Conservation (phyloP, 2,329 filamentous ascomycete species). For the Xenoacremonium recifei region DNA sequence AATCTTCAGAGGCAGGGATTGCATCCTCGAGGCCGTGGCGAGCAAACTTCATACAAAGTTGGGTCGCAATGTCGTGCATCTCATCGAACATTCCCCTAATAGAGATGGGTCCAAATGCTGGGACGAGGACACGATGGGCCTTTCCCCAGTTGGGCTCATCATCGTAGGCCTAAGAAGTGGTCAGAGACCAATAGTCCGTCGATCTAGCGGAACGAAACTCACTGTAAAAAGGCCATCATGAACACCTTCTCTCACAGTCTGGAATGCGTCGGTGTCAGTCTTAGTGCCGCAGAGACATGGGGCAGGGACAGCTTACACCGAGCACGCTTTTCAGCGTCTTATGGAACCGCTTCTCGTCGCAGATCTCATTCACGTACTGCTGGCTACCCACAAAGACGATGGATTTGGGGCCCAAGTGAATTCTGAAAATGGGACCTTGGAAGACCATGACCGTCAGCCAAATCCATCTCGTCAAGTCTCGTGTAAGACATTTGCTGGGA, state of each 20-base stretch:
- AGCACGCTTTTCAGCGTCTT: conserved; percentile 55
- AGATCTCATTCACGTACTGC: conserved; percentile 60
- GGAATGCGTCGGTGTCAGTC: conserved; percentile 34
- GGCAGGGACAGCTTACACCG: conserved; percentile 28
- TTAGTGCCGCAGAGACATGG: background rate
- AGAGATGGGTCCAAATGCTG: conserved; percentile 67
- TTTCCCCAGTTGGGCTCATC: conserved; percentile 64
- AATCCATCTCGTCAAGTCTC: too few relatives aligned
- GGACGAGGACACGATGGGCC: conserved; percentile 64
- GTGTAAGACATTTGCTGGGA: background rate
- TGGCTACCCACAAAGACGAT: conserved; percentile 50
- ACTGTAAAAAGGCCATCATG: conserved; percentile 68
- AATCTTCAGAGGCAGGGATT: conserved; percentile 64
- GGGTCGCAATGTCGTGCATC: conserved; percentile 66
- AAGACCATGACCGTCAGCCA: too few relatives aligned
- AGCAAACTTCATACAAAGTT: conserved; percentile 68
- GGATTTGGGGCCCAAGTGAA: conserved; percentile 14
- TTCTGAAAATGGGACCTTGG: conserved; percentile 20
- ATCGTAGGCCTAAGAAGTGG: conserved; percentile 33
- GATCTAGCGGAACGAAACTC: conserved; percentile 9
- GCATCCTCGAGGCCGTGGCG: conserved; percentile 56
- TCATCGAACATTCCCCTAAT: conserved; percentile 69
- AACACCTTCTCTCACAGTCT: conserved; percentile 53
- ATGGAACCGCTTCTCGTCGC: conserved; percentile 63
- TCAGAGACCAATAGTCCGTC: conserved; percentile 14